Conservation (phyloP, 1,284 basidiomycete genomes). For the Neonothopanus nambi region DNA sequence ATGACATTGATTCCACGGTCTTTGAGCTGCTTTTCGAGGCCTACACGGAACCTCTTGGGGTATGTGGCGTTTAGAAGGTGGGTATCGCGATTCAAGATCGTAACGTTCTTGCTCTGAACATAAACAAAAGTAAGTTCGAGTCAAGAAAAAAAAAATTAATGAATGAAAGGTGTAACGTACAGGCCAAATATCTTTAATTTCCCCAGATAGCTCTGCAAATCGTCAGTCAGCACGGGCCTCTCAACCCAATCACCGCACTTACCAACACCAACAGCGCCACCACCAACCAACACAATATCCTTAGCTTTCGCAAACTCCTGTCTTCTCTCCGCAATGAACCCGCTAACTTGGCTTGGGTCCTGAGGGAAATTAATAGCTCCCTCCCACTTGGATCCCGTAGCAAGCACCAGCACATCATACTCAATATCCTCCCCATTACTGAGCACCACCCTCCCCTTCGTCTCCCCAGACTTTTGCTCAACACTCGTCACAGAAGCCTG, state of each 20-base stretch:
- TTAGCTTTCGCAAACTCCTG: conserved; percentile 46
- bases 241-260: conserved; percentile 19
- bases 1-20: conserved; percentile 51
- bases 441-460: conserved; percentile 36
- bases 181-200: conserved; percentile 55
- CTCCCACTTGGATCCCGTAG: conserved; percentile 57
- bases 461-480: conserved; percentile 17
- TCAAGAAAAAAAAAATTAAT: too few species aligned
- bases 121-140: too few species aligned
- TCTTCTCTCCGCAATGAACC: conserved; percentile 42
- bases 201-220: conserved; percentile 53
- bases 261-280: conserved; percentile 66
- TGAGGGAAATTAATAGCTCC: conserved; percentile 49
- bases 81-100: conserved; percentile 56
- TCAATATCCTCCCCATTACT: conserved; percentile 50
- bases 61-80: conserved; percentile 62
- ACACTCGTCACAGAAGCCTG: conserved; percentile 28
- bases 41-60: conserved; percentile 52
- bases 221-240: background rate
- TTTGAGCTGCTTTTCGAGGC: conserved; percentile 40
- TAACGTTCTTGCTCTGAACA: conserved; percentile 54
- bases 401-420: conserved; percentile 58
- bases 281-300: conserved; percentile 58
- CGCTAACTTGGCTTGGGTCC: conserved; percentile 32
- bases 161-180: too few species aligned